A percentile compares a stretch with the other conserved stretches of the same genome.
phyloP scores from a whole-genome alignment of 148 eudicot genomes.

The Hydrangea macrophylla region DNA sequence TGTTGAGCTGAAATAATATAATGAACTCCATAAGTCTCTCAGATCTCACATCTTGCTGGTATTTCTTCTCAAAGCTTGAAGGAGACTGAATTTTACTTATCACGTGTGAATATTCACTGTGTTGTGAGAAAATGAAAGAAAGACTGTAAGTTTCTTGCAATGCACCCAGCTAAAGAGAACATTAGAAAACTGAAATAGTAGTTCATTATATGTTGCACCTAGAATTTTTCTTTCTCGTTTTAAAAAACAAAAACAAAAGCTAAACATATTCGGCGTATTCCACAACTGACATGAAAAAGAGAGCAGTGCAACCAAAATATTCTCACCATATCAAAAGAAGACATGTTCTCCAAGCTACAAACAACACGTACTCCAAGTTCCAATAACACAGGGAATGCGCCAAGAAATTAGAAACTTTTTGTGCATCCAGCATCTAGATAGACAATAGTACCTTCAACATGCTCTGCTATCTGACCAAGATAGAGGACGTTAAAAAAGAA shows the following conservation, averaged over 20 bases:
- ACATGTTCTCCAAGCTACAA: conserved; percentile 90
- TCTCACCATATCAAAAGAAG: conserved; percentile 69
- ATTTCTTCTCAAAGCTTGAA: not conserved
- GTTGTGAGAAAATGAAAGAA: too few relatives aligned
- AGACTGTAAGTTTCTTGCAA: too few relatives aligned
- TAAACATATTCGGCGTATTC: too few relatives aligned
- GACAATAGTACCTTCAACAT: conserved; percentile 61
- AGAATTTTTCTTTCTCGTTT: too few relatives aligned
- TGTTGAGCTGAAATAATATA: too few relatives aligned
- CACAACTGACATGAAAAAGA: not conserved
- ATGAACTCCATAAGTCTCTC: not conserved
- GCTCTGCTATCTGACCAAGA: conserved; percentile 58
- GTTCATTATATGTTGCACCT: not conserved
- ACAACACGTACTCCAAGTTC: conserved; percentile 76
- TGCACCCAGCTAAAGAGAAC: too few relatives aligned
- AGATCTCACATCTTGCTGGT: not conserved
- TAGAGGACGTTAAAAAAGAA: not conserved
- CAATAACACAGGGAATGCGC: conserved; percentile 70
- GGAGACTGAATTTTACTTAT: not conserved
- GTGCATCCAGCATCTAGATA: conserved; percentile 93
- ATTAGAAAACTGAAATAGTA: not conserved
- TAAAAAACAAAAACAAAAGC: too few relatives aligned
- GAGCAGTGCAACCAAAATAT: not conserved
- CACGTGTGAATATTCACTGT: too few relatives aligned
- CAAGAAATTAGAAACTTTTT: conserved; percentile 83